phyloP scores from a whole-genome alignment of 2,329 filamentous ascomycete genomes.

The Penicillium sp. region DNA sequence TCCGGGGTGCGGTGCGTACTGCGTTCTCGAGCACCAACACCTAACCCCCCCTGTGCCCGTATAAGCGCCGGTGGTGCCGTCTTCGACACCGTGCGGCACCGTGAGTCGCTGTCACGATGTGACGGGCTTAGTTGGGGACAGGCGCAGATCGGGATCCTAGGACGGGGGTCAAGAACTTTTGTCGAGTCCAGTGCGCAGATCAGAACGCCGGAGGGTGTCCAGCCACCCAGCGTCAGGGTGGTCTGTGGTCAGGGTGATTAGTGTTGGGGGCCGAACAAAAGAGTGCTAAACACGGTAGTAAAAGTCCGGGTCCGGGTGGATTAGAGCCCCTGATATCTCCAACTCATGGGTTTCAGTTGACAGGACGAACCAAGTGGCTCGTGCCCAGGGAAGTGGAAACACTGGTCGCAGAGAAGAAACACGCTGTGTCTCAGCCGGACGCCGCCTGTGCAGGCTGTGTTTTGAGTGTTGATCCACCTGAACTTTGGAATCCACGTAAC shows the following conservation, averaged over 20 bases:
- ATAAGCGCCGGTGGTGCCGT: slow-evolving; percentile 21
- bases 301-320: neutral
- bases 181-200: slow-evolving; percentile 3
- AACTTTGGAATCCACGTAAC: slow-evolving; percentile 11
- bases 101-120: slow-evolving; percentile 10
- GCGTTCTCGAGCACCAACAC: neutral
- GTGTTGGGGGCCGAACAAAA: neutral
- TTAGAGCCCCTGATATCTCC: neutral
- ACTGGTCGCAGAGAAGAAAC: slow-evolving; percentile 25
- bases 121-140: slow-evolving; percentile 1
- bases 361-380: neutral
- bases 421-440: slow-evolving; percentile 34
- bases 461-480: slow-evolving; percentile 16
- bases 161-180: neutral
- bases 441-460: slow-evolving; percentile 9
- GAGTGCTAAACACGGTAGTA: neutral
- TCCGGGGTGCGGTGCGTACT: neutral
- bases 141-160: neutral
- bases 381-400: slow-evolving; percentile 16
- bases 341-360: neutral
- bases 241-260: neutral
- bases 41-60: slow-evolving; percentile 3
- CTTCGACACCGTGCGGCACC: slow-evolving; percentile 13
- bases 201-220: neutral
- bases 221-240: neutral